These are phyloP conservation scores for Setaria italica DNA, from an alignment of 202 grass and related monocot species.

Conservation along the genomic window DNA sequence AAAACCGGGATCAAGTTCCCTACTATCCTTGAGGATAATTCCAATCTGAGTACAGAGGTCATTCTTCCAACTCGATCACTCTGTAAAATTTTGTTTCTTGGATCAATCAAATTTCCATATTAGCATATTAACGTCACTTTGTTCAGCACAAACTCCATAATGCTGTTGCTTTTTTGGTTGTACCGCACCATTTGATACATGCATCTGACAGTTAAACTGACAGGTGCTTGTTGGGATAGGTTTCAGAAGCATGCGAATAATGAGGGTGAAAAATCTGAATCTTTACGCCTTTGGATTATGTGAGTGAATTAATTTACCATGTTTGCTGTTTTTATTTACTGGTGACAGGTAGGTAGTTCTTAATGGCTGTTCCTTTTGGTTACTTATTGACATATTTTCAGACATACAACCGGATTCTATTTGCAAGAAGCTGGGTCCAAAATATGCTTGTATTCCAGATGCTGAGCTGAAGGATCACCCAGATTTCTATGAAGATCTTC, in stretches of 20 bases:
- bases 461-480: constrained; percentile 77
- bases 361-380: constrained; percentile 23
- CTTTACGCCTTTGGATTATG: constrained; percentile 98
- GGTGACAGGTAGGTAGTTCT: background rate
- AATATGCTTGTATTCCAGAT: constrained; percentile 79
- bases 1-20: constrained; percentile 97
- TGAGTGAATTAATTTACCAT: constrained; percentile 57
- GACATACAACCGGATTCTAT: constrained; percentile 91
- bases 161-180: constrained; percentile 7
- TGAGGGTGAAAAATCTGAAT: constrained; percentile 79
- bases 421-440: constrained; percentile 85
- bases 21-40: constrained; percentile 69
- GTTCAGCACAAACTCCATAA: background rate
- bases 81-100: constrained; percentile 17
- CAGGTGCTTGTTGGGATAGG: constrained; percentile 95
- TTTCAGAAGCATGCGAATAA: constrained; percentile 82
- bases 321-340: constrained; percentile 18
- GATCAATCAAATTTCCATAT: background rate
- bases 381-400: constrained; percentile 48
- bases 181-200: background rate
- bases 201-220: constrained; percentile 25
- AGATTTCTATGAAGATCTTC: constrained; percentile 93
- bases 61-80: constrained; percentile 10
- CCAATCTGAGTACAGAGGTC: constrained; percentile 70
- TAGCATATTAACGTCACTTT: background rate